These are phyloP conservation scores for Cutaneotrichosporon cutaneum DNA, from an alignment of 1,284 basidiomycete genomes.

Conservation along the genomic window DNA sequence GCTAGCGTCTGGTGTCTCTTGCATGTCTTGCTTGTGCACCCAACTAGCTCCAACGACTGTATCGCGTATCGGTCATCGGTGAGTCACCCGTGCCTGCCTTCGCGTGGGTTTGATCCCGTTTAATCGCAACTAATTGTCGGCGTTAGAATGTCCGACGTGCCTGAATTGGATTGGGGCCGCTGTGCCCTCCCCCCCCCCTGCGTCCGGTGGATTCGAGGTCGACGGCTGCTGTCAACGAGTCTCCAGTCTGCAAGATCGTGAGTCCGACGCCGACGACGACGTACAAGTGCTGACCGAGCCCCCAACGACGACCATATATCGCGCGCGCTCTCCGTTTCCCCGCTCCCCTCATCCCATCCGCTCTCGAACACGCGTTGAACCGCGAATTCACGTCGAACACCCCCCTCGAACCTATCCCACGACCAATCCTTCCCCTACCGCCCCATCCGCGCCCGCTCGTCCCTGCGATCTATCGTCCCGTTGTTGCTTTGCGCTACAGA, in stretches of 20 bases:
- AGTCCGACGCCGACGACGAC: slow-evolving; percentile 18
- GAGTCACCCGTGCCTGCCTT: too few species aligned
- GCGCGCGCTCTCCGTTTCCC: slow-evolving; percentile 3
- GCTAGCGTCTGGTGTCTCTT: too few species aligned
- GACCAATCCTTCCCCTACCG: background rate
- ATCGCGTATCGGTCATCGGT: too few species aligned
- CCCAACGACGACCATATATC: slow-evolving; percentile 3
- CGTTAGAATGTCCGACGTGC: slow-evolving; percentile 1
- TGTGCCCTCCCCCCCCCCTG: background rate
- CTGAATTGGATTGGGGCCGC: background rate
- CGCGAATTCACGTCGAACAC: background rate
- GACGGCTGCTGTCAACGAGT: slow-evolving; percentile 5
- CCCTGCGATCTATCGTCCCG: background rate
- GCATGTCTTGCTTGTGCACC: background rate
- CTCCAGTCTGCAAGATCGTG: slow-evolving; percentile 27
- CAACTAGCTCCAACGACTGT: too few species aligned
- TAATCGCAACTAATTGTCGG: background rate
- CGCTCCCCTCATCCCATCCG: background rate
- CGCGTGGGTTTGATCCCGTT: background rate
- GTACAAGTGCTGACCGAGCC: slow-evolving; percentile 13
- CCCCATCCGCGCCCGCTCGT: background rate
- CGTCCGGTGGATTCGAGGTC: slow-evolving; percentile 7
- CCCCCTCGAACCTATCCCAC: background rate
- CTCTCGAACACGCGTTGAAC: background rate
- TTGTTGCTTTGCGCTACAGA: slow-evolving; percentile 26